A percentile compares a stretch with the other conserved stretches of the same genome.
These are phyloP conservation scores for Bryum argenteum DNA, from an alignment of 225 moss, liverwort and hornwort species.

Conservation along the genomic window DNA sequence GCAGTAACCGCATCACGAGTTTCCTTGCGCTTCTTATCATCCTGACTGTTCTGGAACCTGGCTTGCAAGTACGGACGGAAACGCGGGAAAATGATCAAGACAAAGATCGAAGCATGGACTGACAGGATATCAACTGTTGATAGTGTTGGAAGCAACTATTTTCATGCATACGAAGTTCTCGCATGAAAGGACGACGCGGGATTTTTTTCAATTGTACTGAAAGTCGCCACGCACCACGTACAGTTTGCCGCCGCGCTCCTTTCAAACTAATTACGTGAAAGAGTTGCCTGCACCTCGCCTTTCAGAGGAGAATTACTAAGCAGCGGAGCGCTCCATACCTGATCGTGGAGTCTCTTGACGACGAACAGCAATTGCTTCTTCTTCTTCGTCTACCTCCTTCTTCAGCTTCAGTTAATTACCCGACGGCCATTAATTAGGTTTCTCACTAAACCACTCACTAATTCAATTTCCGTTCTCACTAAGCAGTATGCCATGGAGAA, in stretches of 20 bases:
- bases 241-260: background rate
- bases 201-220: background rate
- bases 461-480: background rate
- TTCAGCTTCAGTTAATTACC: background rate
- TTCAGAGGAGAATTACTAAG: background rate
- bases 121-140: too few species aligned
- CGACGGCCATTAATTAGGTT: background rate
- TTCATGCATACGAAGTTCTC: background rate
- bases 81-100: background rate
- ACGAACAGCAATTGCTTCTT: conserved; percentile 2
- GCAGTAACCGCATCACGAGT: too few species aligned
- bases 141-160: background rate
- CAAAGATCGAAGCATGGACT: background rate
- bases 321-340: background rate
- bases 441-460: background rate
- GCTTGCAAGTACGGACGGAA: background rate
- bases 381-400: background rate
- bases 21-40: conserved; percentile 1
- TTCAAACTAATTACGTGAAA: too few species aligned
- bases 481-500: background rate
- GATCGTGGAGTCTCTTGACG: background rate
- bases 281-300: background rate
- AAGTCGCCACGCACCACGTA: conserved; percentile 4
- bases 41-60: background rate
- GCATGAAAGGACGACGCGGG: background rate